Conservation (phyloP, 495 filamentous ascomycete species). For the Aspergillus conjunctus region DNA sequence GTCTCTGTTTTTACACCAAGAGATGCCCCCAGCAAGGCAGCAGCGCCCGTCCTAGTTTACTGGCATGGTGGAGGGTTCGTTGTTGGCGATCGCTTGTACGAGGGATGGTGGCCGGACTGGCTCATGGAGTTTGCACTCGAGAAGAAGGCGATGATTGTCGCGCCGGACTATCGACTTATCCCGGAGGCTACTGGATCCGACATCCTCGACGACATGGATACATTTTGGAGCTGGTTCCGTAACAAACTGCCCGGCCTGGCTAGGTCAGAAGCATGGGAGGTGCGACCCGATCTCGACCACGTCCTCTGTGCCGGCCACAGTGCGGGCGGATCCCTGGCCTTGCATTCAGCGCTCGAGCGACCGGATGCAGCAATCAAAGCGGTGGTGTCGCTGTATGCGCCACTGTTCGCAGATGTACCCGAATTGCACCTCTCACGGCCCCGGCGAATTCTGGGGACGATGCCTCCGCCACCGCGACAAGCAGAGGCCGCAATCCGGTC, state of each 20-base stretch:
- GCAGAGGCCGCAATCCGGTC: too few species aligned
- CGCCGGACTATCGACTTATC: slow-evolving; percentile 54
- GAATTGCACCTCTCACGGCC: too few species aligned
- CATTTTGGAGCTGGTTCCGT: slow-evolving; percentile 55
- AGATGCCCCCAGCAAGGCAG: too few species aligned
- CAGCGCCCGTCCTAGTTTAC: too few species aligned
- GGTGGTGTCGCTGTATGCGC: too few species aligned
- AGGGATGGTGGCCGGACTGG: slow-evolving; percentile 37
- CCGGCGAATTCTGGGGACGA: too few species aligned
- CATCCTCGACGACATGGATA: slow-evolving; percentile 50
- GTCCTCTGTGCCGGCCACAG: slow-evolving; percentile 36
- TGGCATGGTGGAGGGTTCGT: too few species aligned
- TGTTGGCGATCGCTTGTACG: slow-evolving; percentile 33
- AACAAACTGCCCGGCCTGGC: slow-evolving; percentile 23
- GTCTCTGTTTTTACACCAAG: too few species aligned
- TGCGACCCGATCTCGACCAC: slow-evolving; percentile 32
- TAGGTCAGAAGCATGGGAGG: slow-evolving; percentile 24
- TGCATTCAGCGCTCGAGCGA: slow-evolving; percentile 32
- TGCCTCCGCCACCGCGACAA: too few species aligned
- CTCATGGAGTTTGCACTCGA: slow-evolving; percentile 33
- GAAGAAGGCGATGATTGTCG: slow-evolving; percentile 43
- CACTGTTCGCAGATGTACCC: too few species aligned
- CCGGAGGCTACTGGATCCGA: slow-evolving; percentile 51
- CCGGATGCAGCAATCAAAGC: too few species aligned
- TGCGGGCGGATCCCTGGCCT: slow-evolving; percentile 39